Percentiles rank a stretch among this genome's conserved stretches.
These are phyloP conservation scores for Claviceps digitariae DNA, from an alignment of 2,329 filamentous ascomycete species.

Conservation along the genomic window DNA sequence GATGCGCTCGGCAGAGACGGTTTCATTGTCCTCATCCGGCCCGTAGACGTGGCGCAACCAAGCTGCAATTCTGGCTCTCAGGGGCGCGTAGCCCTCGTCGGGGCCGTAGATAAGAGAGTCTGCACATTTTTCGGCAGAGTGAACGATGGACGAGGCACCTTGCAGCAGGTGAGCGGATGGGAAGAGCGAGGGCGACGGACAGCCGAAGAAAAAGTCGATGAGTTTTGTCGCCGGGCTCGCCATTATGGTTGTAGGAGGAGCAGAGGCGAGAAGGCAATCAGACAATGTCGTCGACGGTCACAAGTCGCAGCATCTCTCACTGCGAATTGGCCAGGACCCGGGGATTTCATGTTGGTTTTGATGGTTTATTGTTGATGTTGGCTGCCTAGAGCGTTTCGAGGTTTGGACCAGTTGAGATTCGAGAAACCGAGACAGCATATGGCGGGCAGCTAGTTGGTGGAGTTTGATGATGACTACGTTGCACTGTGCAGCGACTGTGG, in stretches of 20 bases:
- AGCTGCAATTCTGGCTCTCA: conserved; percentile 52
- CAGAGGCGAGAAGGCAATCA: background rate
- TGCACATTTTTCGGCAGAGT: conserved; percentile 30
- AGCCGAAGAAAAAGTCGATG: conserved; percentile 56
- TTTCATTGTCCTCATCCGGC: background rate
- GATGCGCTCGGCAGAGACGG: conserved; percentile 37
- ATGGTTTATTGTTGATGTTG: too few relatives aligned
- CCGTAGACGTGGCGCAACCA: conserved; percentile 44
- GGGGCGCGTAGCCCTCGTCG: conserved; percentile 58
- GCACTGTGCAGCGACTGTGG: too few relatives aligned
- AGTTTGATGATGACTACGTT: too few relatives aligned
- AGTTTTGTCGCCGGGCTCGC: conserved; percentile 13
- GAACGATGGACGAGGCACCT: conserved; percentile 37
- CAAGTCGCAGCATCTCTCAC: too few relatives aligned
- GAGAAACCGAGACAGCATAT: too few relatives aligned
- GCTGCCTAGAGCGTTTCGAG: too few relatives aligned
- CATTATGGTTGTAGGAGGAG: background rate
- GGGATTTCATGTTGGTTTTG: too few relatives aligned
- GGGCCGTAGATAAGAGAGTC: conserved; percentile 57
- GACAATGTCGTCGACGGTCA: background rate
- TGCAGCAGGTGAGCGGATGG: conserved; percentile 16
- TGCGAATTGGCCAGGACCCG: too few relatives aligned
- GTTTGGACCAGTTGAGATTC: too few relatives aligned
- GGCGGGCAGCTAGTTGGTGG: too few relatives aligned
- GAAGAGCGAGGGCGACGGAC: conserved; percentile 51